These are phyloP conservation scores for Penicillium hordei DNA, from an alignment of 2,329 filamentous ascomycete species.

Conservation along the genomic window DNA sequence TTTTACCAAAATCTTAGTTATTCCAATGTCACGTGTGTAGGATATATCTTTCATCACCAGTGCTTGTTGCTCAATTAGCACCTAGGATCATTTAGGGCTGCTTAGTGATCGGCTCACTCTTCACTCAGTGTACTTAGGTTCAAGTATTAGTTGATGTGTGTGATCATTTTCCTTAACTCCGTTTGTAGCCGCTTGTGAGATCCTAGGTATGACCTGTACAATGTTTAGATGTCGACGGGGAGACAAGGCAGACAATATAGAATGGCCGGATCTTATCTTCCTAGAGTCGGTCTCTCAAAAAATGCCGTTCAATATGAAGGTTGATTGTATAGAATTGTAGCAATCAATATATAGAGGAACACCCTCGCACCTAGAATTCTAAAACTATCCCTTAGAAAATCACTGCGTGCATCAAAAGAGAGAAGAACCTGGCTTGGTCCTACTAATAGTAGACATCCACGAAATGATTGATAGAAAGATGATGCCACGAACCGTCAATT, in stretches of 20 bases:
- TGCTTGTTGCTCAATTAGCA: background rate
- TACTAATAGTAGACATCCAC: background rate
- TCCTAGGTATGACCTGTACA: background rate
- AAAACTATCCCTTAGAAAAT: background rate
- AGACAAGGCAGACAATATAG: background rate
- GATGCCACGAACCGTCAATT: background rate
- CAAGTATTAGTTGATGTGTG: background rate
- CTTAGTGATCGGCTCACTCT: constrained; percentile 7
- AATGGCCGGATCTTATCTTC: background rate
- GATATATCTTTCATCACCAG: background rate
- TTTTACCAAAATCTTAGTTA: background rate
- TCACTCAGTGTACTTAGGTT: constrained; percentile 1
- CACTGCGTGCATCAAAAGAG: background rate
- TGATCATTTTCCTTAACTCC: too few relatives aligned
- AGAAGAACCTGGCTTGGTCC: background rate
- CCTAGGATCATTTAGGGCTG: background rate
- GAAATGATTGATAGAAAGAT: background rate
- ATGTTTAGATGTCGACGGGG: too few relatives aligned
- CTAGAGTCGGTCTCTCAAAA: background rate
- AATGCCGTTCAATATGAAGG: background rate
- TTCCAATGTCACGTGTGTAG: background rate
- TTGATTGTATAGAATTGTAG: background rate
- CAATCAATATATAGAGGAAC: background rate
- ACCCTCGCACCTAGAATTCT: too few relatives aligned
- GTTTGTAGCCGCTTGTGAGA: background rate